Evolutionary conservation across 352 stramenopile species (phyloP).

Genomic region (Plasmopara viticola): DNA sequence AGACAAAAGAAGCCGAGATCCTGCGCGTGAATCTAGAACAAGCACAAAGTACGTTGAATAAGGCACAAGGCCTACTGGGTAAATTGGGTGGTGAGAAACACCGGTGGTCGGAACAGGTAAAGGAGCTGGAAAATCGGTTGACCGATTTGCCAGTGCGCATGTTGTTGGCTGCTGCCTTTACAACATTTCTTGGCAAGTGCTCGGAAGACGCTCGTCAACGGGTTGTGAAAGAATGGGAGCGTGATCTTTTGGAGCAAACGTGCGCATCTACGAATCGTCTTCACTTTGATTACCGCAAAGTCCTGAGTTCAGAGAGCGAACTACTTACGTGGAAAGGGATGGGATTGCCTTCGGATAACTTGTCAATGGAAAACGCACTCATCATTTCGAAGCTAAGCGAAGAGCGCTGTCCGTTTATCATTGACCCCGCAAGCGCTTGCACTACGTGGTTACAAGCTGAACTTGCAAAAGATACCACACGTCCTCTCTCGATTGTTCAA

Average conservation of each 20-base stretch:
- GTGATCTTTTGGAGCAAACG: constrained; percentile 41
- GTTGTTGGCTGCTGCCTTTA: constrained; percentile 89
- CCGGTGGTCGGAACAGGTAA: constrained; percentile 88
- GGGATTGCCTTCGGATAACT: constrained; percentile 87
- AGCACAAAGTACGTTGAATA: constrained; percentile 87
- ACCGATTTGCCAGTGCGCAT: constrained; percentile 85
- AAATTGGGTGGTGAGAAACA: constrained; percentile 90
- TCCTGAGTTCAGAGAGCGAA: constrained; percentile 90
- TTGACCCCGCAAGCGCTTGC: constrained; percentile 88
- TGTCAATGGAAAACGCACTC: constrained; percentile 93
- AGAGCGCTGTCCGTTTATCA: constrained; percentile 90
- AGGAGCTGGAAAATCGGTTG: constrained; percentile 73
- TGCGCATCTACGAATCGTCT: constrained; percentile 19
- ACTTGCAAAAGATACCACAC: constrained; percentile 75
- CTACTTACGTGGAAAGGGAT: constrained; percentile 91
- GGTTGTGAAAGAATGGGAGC: constrained; percentile 79
- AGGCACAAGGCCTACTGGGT: constrained; percentile 85
- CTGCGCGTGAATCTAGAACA: constrained; percentile 82
- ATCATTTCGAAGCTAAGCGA: constrained; percentile 76
- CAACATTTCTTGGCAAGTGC: constrained; percentile 90
- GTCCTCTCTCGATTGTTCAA: constrained; percentile 85
- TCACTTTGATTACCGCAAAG: constrained; percentile 78
- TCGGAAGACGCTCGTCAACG: constrained; percentile 80
- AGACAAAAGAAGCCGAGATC: constrained; percentile 91
- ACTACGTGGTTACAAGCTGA: constrained; percentile 88